Conservation (phyloP, 108 stramenopile genomes). For the Fistulifera solaris region DNA sequence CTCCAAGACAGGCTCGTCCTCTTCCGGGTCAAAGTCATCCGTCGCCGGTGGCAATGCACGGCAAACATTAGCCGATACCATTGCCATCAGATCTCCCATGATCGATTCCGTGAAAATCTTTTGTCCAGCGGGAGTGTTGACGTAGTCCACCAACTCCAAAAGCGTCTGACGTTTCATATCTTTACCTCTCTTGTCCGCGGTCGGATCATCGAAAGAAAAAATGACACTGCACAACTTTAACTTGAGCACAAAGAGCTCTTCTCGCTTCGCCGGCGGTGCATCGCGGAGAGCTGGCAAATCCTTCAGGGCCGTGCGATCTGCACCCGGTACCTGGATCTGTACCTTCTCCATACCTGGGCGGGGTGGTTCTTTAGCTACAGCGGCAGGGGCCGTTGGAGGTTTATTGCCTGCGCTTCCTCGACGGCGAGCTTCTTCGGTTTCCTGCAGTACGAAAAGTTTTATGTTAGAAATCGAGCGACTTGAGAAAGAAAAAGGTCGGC, state of each 20-base stretch:
- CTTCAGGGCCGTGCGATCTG: conserved; percentile 28
- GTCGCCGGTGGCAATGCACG: conserved; percentile 94
- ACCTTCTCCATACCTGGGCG: conserved; percentile 5
- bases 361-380: conserved; percentile 1
- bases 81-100: conserved; percentile 83
- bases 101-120: conserved; percentile 96
- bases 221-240: conserved; percentile 79
- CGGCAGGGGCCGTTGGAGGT: not conserved
- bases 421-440: not conserved
- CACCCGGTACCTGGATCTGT: conserved; percentile 9
- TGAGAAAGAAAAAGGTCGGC: not conserved
- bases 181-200: conserved; percentile 74
- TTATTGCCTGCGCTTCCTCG: not conserved
- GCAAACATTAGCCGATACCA: conserved; percentile 94
- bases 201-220: conserved; percentile 83
- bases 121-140: conserved; percentile 96
- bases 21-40: conserved; percentile 98
- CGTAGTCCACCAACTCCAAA: conserved; percentile 96
- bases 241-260: conserved; percentile 81
- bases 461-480: not conserved
- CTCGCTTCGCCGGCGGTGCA: conserved; percentile 73
- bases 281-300: conserved; percentile 77
- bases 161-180: conserved; percentile 97
- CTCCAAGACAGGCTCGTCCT: conserved; percentile 98
- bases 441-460: not conserved